These are phyloP conservation scores for Xylaria sp. DNA, from an alignment of 2,329 filamentous ascomycete genomes.

Conservation along the genomic window DNA sequence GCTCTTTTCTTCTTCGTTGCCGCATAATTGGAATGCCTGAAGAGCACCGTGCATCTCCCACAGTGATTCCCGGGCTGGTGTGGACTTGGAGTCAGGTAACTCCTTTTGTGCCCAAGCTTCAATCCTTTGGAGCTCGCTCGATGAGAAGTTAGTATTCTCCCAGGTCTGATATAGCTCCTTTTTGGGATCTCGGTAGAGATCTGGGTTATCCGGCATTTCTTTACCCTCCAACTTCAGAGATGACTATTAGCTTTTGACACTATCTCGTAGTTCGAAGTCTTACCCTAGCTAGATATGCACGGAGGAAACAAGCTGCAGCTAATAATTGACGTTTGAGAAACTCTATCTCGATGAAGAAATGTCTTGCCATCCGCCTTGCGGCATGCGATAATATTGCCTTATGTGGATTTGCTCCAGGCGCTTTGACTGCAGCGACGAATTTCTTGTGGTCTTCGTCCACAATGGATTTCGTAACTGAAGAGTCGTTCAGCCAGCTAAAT, in stretches of 20 bases:
- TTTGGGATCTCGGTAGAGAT: constrained; percentile 32
- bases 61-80: constrained; percentile 40
- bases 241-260: constrained; percentile 32
- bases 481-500: constrained; percentile 45
- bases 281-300: constrained; percentile 47
- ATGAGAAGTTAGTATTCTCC: constrained; percentile 39
- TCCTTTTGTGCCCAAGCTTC: constrained; percentile 44
- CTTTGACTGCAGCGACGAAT: constrained; percentile 42
- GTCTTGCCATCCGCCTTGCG: constrained; percentile 45
- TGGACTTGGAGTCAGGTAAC: constrained; percentile 39
- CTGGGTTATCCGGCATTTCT: constrained; percentile 42
- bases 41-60: constrained; percentile 50
- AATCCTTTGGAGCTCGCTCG: constrained; percentile 42
- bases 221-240: constrained; percentile 42
- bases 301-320: constrained; percentile 44
- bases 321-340: constrained; percentile 48
- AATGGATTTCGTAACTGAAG: constrained; percentile 44
- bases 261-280: constrained; percentile 22
- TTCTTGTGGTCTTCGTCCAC: constrained; percentile 30
- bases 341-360: constrained; percentile 46
- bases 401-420: constrained; percentile 41
- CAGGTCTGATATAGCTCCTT: constrained; percentile 33
- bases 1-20: constrained; percentile 35
- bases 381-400: constrained; percentile 41
- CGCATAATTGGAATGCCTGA: constrained; percentile 46